Conservation (phyloP, 768 basidiomycete species). For the Rhodotorula kratochvilovae region DNA sequence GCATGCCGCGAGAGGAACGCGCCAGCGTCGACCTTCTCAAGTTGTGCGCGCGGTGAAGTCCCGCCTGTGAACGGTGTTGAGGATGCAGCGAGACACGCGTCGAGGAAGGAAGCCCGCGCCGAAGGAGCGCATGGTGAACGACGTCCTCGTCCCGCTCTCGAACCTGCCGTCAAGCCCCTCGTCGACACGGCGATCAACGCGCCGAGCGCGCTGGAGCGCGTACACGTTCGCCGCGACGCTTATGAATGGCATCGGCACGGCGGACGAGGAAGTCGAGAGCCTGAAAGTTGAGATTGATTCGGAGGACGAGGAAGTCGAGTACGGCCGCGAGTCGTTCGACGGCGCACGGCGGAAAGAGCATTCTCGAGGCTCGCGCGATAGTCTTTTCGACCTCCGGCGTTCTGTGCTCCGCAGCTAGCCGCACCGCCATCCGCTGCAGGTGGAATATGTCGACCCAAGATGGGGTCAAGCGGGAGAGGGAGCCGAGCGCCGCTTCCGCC, state of each 20-base stretch:
- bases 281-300: slow-evolving; percentile 30
- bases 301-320: slow-evolving; percentile 38
- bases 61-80: no score
- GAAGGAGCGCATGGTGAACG: slow-evolving; percentile 59
- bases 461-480: no score
- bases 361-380: background rate
- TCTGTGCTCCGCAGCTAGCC: no score
- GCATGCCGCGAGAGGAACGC: no score
- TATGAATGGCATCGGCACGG: slow-evolving; percentile 15
- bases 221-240: slow-evolving; percentile 57
- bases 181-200: slow-evolving; percentile 88
- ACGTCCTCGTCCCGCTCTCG: slow-evolving; percentile 64
- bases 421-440: no score
- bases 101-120: no score
- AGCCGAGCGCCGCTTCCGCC: no score
- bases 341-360: slow-evolving; percentile 21
- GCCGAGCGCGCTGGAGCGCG: slow-evolving; percentile 81
- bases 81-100: no score
- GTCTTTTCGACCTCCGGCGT: no score
- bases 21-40: no score
- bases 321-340: slow-evolving; percentile 15
- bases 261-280: slow-evolving; percentile 17
- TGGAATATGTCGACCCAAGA: no score
- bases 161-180: slow-evolving; percentile 64
- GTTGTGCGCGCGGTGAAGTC: no score